A percentile compares a stretch with the other conserved stretches of the same genome.
Evolutionary conservation across 768 basidiomycete species (phyloP).

Genomic region (Russula ochroleuca): DNA sequence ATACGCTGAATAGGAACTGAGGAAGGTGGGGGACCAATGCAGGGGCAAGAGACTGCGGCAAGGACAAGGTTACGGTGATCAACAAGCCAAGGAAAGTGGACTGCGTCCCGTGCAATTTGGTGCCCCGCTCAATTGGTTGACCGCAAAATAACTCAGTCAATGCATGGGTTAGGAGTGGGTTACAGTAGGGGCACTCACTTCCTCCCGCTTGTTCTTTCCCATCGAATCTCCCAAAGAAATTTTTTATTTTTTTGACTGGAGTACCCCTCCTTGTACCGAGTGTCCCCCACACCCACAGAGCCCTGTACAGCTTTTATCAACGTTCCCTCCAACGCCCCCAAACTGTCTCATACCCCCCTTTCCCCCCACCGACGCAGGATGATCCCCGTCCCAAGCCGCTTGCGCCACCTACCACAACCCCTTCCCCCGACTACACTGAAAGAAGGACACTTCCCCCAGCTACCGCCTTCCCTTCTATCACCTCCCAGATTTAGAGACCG

Average conservation of each 20-base stretch:
- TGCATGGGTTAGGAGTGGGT: no score
- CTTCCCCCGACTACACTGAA: neutral
- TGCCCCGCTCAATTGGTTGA: neutral
- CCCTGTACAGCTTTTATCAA: neutral
- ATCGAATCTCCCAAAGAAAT: neutral
- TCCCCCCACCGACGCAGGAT: neutral
- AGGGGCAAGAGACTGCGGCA: constrained; percentile 5
- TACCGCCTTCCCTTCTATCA: neutral
- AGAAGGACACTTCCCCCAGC: neutral
- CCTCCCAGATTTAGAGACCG: neutral
- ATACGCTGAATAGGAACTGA: neutral
- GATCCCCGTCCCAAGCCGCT: neutral
- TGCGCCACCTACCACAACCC: neutral
- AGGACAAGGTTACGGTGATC: constrained; percentile 1
- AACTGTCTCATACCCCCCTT: neutral
- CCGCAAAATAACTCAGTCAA: no score
- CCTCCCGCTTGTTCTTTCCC: neutral
- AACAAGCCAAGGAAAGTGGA: neutral
- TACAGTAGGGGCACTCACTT: neutral
- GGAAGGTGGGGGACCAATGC: constrained; percentile 7
- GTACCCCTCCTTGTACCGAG: neutral
- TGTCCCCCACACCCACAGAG: neutral
- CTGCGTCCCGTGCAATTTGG: neutral
- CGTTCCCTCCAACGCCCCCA: neutral
- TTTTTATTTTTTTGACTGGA: neutral